Conservation (phyloP, 768 basidiomycete genomes). For the Boletus bicolor region DNA sequence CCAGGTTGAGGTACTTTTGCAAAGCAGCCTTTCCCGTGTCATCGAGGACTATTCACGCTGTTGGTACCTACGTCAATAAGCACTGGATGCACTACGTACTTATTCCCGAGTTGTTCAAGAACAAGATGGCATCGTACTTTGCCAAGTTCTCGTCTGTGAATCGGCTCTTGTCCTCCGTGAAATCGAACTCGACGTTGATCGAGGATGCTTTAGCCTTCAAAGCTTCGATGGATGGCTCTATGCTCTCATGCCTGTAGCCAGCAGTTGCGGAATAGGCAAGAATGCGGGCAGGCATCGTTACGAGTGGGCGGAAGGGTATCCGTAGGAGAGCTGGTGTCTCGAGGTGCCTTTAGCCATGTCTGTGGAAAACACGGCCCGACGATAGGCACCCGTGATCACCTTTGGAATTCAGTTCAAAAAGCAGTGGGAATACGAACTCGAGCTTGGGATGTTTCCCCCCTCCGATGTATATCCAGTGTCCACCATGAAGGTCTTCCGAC, state of each 20-base stretch:
- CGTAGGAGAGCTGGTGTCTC: not conserved
- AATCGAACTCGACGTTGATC: slow-evolving; percentile 54
- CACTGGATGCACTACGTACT: slow-evolving; percentile 37
- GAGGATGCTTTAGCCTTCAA: slow-evolving; percentile 44
- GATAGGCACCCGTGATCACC: not conserved
- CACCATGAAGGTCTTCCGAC: slow-evolving; percentile 4
- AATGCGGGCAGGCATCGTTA: slow-evolving; percentile 35
- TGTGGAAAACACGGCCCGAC: not conserved
- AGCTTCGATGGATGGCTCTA: slow-evolving; percentile 63
- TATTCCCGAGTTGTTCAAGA: slow-evolving; percentile 67
- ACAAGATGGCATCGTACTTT: slow-evolving; percentile 63
- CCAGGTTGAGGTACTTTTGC: slow-evolving; percentile 58
- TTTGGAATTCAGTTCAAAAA: slow-evolving; percentile 19
- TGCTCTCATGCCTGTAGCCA: slow-evolving; percentile 70
- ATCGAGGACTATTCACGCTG: slow-evolving; percentile 46
- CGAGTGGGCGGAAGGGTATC: not conserved
- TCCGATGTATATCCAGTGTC: not conserved
- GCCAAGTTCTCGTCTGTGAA: slow-evolving; percentile 57
- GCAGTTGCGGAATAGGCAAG: slow-evolving; percentile 61
- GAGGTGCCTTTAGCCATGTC: not conserved
- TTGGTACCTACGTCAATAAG: not conserved
- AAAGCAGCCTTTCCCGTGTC: slow-evolving; percentile 56
- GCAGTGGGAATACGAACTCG: slow-evolving; percentile 9
- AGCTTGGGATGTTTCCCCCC: not conserved
- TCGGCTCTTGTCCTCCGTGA: slow-evolving; percentile 56